Evolutionary conservation across 106 monocot species (phyloP), one percentile per base, ranked within the genome.

Genomic region (Agapanthus africanus): DNA sequence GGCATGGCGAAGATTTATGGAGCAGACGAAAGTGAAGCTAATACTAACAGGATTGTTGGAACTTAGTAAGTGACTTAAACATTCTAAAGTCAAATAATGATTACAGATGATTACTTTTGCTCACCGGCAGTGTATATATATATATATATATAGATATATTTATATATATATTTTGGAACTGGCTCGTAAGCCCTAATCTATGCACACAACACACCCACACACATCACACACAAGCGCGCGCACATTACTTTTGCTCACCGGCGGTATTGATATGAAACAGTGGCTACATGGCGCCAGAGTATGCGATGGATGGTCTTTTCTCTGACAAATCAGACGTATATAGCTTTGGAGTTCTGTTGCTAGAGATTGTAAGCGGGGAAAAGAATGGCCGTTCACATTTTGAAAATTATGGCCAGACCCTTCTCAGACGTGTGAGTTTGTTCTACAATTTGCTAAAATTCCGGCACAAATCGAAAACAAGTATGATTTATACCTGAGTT

Each of bases 261-360:
- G 19, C 36, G 18, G 7, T 19, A 18, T 61, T 13, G 60, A 74
- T 65, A 40, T 16, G 47, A 6, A 66, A 69, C 81, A 88, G 88
- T 34, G 87, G 83, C 36, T 87, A 87, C 39, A 75, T 87, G 78
- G 83, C 87, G 1, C 61, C 61, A 2, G 61, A 61, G 35, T 61
- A 61, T 21, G 61, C 61, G 36, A 61, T 36, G 36, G n/a, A 61
- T 35, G 61, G 61, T 6, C 19, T 61, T 15, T 36, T 35, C 61
- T 61, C 61, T 13, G 35, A 18, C n/a, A 61, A 61, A 35, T 61
- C 61, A 16, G 61, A 61, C 36, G 61, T 61, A 7, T 61, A 35
- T 13, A 61, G 61, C 35, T 61, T 61, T 36, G 61, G 61, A 61
- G 61, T 61, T 35, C 61, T 61, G 1, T n/a, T 61, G 36, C 19